Evolutionary conservation across 352 stramenopile genomes (phyloP).

Genomic region (Globisporangium polare): DNA sequence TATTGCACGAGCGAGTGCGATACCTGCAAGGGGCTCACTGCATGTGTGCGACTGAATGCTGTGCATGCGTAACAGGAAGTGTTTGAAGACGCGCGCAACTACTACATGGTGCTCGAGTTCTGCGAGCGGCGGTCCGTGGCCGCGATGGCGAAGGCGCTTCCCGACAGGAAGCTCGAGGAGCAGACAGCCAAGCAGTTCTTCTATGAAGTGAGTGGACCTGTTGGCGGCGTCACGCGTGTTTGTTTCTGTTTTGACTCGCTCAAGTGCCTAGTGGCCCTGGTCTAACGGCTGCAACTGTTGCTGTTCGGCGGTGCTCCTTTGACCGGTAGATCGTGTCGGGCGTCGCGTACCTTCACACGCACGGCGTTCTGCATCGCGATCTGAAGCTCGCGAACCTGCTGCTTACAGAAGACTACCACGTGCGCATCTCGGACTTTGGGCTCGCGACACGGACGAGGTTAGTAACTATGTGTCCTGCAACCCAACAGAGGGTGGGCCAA

Average conservation of each 20-base stretch:
- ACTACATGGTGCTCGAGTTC: slow-evolving; percentile 72
- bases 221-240: slow-evolving; percentile 41
- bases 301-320: not conserved
- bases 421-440: slow-evolving; percentile 99
- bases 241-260: too few species aligned
- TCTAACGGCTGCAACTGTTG: not conserved
- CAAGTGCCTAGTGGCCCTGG: not conserved
- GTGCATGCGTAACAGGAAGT: slow-evolving; percentile 22
- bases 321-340: slow-evolving; percentile 89
- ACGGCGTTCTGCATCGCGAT: slow-evolving; percentile 98
- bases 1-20: not conserved
- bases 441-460: slow-evolving; percentile 88
- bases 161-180: slow-evolving; percentile 38
- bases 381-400: slow-evolving; percentile 98
- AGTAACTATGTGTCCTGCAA: not conserved
- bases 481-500: too few species aligned
- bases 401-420: slow-evolving; percentile 97
- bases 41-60: not conserved
- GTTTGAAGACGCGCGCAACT: slow-evolving; percentile 75
- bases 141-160: slow-evolving; percentile 30
- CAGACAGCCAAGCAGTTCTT: slow-evolving; percentile 43
- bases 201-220: slow-evolving; percentile 28
- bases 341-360: slow-evolving; percentile 99
- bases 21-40: not conserved
- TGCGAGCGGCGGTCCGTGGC: slow-evolving; percentile 54